Conservation (phyloP, 78 protist species). For the Acrasis kona region DNA sequence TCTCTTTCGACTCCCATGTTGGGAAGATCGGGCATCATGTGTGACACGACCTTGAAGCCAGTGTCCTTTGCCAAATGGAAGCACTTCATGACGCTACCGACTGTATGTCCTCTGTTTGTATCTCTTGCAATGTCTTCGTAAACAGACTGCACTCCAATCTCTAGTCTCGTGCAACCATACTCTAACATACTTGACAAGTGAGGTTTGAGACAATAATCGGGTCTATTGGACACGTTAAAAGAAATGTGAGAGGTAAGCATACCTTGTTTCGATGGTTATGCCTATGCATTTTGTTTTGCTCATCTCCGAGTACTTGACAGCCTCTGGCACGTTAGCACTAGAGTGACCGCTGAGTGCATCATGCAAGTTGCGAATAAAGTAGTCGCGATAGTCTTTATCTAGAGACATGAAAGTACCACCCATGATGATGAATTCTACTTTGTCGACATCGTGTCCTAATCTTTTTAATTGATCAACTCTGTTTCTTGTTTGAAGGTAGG, state of each 20-base stretch:
- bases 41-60: constrained; percentile 92
- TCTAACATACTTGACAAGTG: constrained; percentile 44
- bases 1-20: constrained; percentile 73
- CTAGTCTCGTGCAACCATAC: constrained; percentile 89
- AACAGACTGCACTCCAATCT: constrained; percentile 88
- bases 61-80: constrained; percentile 72
- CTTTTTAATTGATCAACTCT: constrained; percentile 80
- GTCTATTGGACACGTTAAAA: too few relatives aligned
- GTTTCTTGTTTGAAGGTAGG: constrained; percentile 67
- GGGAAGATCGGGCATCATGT: constrained; percentile 98
- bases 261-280: constrained; percentile 93
- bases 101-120: constrained; percentile 87
- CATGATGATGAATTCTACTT: constrained; percentile 92
- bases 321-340: constrained; percentile 65
- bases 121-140: constrained; percentile 77
- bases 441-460: constrained; percentile 86
- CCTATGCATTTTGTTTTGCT: constrained; percentile 77
- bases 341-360: constrained; percentile 92
- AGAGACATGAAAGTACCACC: constrained; percentile 96
- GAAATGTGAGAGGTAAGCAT: too few relatives aligned
- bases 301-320: constrained; percentile 47
- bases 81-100: constrained; percentile 50
- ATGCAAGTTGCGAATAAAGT: constrained; percentile 79
- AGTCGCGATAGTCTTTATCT: constrained; percentile 74
- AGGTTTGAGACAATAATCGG: constrained; percentile 86